Evolutionary conservation across 306 rosid species (phyloP), one percentile per base, ranked within the genome.

Genomic region (Acmispon strigosus): DNA sequence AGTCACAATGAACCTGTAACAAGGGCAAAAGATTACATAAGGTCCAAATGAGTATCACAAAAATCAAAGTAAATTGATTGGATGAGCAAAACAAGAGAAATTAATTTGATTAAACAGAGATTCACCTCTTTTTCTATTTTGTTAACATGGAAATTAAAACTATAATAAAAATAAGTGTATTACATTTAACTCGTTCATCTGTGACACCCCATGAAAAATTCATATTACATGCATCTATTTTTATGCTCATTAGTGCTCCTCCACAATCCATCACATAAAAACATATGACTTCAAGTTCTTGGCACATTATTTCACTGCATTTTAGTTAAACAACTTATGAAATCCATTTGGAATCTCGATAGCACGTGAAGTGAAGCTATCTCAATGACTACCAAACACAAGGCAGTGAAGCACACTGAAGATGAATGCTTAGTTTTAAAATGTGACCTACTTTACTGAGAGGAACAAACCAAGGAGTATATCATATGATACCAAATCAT

Each of bases 1-100:
- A 52, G 97, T 94, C 51, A 90, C 90, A 51, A 94, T 94, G 83
- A 94, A 94, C 84, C 98, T 94, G 77, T 75, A 57, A 67, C 56
- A 69, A 54, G 16, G 56, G 60, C 11, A 70, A 27, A 69, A 76
- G 15, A 69, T 29, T 48, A 50, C 4, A 39, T 58, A 16, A 72
- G 49, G 62, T 51, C 50, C 4, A 72, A 73, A 50, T n/a, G 45
- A 48, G 62, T 36, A 64, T 14, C 45, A 43, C 57, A 63, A 61
- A 56, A 55, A 41, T 32, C 11, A 43, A 34, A 34, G n/a, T 13
- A 19, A 42, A 27, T 24, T 16, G 15, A 72, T 68, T 10, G 42
- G 10, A 51, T 20, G 18, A 72, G 4, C 27, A 32, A 13, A 61
- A 17, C 16, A 34, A 61, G 29, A 22, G 43, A 29, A 49, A n/a